Base-by-base conservation (phyloP, 352 stramenopile genomes). In the Phytophthora melonis region DNA sequence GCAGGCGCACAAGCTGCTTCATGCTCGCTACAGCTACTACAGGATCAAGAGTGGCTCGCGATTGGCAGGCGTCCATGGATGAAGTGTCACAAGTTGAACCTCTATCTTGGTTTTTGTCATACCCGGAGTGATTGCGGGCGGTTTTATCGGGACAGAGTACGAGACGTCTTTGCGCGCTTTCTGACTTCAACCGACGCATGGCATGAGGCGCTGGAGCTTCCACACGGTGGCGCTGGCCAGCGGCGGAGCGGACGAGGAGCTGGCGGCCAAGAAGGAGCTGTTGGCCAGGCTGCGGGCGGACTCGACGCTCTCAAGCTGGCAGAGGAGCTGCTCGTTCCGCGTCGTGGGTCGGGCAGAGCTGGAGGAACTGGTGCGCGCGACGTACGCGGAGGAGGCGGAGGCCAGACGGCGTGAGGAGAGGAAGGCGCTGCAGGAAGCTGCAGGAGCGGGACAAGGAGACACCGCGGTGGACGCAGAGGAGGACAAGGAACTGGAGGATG, bases 201-300 rank as follows among this genome's bases (percentile, higher is more conserved):
- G 10, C 34, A 63, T 61, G 53, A 34, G 57, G 18, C 13, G 27
- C 54, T 91, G 83, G 86, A 60, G 77, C 27, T 91, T 90, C 75
- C 82, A 91, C 63, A 55, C 74, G 19, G 54, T 90, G 68, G 54
- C 85, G 27, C 61, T 93, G 19, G 63, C 72, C 47, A 89, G 77
- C 47, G 84, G 86, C 55, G 14, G 52, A 57, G 77, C 82, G 14
- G 61, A 82, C 5, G 32, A 74, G 34, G 84, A 89, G 58, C 63
- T 60, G 1, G 58, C 63, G 3, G 75, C 74, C 18, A 74, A 65
- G 13, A 70, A 45, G 2, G 79, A 81, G 19, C 58, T 90, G 4
- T 52, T 87, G n/a, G 21, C 30, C 3, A 45, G 73, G 3, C 36
- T 93, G 3, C 32, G 39, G 9, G 57, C 30, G 14, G 76, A 89